These are phyloP conservation scores for Artemisia tridentata DNA, from an alignment of 129 eudicot genomes.

Conservation along the genomic window DNA sequence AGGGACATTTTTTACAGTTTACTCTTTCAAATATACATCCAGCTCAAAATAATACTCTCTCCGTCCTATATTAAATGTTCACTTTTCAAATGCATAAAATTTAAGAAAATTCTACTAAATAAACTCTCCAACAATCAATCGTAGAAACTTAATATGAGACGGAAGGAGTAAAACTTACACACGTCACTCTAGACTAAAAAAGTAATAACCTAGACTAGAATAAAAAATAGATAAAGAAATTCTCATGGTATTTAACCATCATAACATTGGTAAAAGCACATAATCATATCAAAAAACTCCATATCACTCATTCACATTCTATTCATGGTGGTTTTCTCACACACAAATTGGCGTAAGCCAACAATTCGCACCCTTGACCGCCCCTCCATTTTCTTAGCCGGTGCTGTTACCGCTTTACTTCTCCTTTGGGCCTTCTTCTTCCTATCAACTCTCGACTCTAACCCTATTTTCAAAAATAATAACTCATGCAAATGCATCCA, in stretches of 20 bases:
- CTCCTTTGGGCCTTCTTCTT: slow-evolving; percentile 29
- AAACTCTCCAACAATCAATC: too few species aligned
- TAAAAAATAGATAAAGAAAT: background rate
- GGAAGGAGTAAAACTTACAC: too few species aligned
- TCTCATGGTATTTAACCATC: slow-evolving; percentile 31
- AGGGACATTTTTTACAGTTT: too few species aligned
- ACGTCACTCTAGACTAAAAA: background rate
- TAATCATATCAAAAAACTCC: background rate
- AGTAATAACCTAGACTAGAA: background rate
- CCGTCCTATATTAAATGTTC: too few species aligned
- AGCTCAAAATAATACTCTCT: too few species aligned
- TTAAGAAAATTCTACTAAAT: too few species aligned
- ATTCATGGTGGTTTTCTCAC: slow-evolving; percentile 27
- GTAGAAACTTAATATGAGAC: too few species aligned
- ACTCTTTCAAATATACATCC: too few species aligned
- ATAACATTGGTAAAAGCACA: slow-evolving; percentile 17
- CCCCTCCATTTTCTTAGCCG: slow-evolving; percentile 39
- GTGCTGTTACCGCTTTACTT: slow-evolving; percentile 25
- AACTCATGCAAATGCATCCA: slow-evolving; percentile 18
- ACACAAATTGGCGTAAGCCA: slow-evolving; percentile 35
- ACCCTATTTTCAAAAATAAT: background rate
- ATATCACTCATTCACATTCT: background rate
- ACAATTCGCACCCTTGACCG: slow-evolving; percentile 31
- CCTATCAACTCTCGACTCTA: slow-evolving; percentile 19
- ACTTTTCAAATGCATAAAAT: too few species aligned